A percentile compares a stretch with the other conserved stretches of the same genome.
Conservation (phyloP, 352 stramenopile genomes). For the Pilasporangium apinafurcum region DNA sequence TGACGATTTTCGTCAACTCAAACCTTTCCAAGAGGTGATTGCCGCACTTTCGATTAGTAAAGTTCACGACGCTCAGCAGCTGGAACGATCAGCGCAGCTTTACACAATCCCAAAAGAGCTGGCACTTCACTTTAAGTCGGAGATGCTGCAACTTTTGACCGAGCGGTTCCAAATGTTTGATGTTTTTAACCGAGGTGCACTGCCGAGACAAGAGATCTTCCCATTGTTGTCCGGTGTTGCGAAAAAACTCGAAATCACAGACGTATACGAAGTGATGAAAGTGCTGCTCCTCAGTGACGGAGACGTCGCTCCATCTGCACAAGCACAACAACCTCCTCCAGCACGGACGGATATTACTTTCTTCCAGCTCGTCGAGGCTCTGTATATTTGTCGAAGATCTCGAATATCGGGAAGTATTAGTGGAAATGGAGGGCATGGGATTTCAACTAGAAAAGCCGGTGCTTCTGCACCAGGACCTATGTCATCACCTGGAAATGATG, state of each 20-base stretch:
- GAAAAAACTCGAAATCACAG: constrained; percentile 24
- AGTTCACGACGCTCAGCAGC: constrained; percentile 8
- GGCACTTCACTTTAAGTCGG: constrained; percentile 15
- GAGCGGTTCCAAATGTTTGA: constrained; percentile 39
- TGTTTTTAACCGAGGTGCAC: constrained; percentile 24
- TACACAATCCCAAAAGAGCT: constrained; percentile 26
- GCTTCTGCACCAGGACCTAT: no score
- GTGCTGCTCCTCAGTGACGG: constrained; percentile 9
- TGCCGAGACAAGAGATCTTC: constrained; percentile 33
- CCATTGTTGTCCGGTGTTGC: constrained; percentile 27
- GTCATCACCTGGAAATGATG: no score
- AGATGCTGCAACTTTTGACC: constrained; percentile 18
- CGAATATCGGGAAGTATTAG: background rate
- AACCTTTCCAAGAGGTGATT: constrained; percentile 30
- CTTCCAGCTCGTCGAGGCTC: background rate
- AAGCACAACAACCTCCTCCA: background rate
- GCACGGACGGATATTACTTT: constrained; percentile 2
- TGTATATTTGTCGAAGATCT: constrained; percentile 3
- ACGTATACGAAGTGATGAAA: constrained; percentile 31
- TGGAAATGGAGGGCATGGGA: constrained; percentile 7
- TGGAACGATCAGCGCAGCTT: constrained; percentile 9
- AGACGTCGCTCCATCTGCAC: background rate
- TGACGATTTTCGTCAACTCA: constrained; percentile 15
- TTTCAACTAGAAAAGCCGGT: no score
- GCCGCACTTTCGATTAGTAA: constrained; percentile 21